Evolutionary conservation across 164 flowering plant species (phyloP).

Genomic region (Umbellularia californica): DNA sequence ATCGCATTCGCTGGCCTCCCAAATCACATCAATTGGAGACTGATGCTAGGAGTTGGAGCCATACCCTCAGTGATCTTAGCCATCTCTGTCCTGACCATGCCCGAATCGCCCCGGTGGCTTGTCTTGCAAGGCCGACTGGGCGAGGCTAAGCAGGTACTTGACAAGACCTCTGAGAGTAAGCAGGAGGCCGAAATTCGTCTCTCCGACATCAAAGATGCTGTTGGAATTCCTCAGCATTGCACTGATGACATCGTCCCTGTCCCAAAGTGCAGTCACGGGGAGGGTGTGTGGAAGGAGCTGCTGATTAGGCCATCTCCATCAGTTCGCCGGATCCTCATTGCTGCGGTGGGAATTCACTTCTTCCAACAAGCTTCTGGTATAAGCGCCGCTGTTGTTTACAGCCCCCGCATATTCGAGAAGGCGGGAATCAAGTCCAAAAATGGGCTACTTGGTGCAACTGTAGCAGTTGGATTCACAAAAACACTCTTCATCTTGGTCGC

Average conservation of each 20-base stretch:
- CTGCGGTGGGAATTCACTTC: constrained; percentile 64
- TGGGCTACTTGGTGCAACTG: constrained; percentile 45
- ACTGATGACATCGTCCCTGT: constrained; percentile 45
- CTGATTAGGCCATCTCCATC: constrained; percentile 55
- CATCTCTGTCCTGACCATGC: constrained; percentile 47
- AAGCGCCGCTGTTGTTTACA: constrained; percentile 66
- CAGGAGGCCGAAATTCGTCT: constrained; percentile 50
- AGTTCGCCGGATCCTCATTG: constrained; percentile 52
- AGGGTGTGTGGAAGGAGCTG: constrained; percentile 63
- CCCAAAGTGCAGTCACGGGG: constrained; percentile 32
- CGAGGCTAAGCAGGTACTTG: constrained; percentile 51
- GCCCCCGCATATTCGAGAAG: constrained; percentile 56
- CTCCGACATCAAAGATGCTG: constrained; percentile 57
- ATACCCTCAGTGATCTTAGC: constrained; percentile 52
- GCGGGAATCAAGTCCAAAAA: constrained; percentile 43
- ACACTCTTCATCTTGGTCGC: constrained; percentile 51
- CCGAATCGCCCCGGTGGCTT: constrained; percentile 86
- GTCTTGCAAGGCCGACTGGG: constrained; percentile 69
- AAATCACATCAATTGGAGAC: constrained; percentile 48
- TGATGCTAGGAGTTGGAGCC: constrained; percentile 75
- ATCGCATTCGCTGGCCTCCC: constrained; percentile 54
- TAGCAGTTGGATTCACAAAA: constrained; percentile 62
- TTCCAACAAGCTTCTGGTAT: constrained; percentile 73
- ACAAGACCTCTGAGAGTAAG: constrained; percentile 43
- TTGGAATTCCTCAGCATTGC: constrained; percentile 48